Conservation (phyloP, 129 eudicot species). For the Heracleum sosnowskyi region DNA sequence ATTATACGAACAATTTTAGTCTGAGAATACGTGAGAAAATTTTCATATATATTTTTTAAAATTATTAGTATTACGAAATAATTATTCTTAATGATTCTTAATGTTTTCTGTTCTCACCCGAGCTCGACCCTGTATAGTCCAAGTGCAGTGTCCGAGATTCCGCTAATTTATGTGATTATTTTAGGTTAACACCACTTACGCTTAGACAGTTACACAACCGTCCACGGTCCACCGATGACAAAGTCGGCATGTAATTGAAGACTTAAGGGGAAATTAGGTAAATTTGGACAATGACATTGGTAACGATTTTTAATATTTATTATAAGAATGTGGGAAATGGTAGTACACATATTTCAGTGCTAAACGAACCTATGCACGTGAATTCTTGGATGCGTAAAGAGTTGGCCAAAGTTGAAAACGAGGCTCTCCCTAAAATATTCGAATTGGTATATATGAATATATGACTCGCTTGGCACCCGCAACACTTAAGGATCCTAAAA, state of each 20-base stretch:
- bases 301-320: background rate
- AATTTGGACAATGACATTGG: background rate
- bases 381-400: background rate
- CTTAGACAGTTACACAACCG: background rate
- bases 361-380: constrained; percentile 3
- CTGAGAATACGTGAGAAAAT: background rate
- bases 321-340: background rate
- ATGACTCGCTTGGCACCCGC: too few relatives aligned
- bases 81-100: too few relatives aligned
- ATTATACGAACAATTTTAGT: background rate
- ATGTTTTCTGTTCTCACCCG: too few relatives aligned
- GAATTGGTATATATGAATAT: too few relatives aligned
- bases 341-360: background rate
- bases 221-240: background rate
- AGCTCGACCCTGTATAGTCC: too few relatives aligned
- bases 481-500: too few relatives aligned
- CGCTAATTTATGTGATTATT: background rate
- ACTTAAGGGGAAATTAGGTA: background rate
- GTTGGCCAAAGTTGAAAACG: background rate
- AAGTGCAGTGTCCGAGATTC: too few relatives aligned
- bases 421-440: background rate
- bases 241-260: background rate
- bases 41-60: too few relatives aligned
- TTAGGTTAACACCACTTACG: background rate
- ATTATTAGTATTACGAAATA: too few relatives aligned